Percentiles rank a stretch among this genome's conserved stretches.
These are phyloP conservation scores for Neurospora sp. DNA, from an alignment of 495 filamentous ascomycete species.

Conservation along the genomic window DNA sequence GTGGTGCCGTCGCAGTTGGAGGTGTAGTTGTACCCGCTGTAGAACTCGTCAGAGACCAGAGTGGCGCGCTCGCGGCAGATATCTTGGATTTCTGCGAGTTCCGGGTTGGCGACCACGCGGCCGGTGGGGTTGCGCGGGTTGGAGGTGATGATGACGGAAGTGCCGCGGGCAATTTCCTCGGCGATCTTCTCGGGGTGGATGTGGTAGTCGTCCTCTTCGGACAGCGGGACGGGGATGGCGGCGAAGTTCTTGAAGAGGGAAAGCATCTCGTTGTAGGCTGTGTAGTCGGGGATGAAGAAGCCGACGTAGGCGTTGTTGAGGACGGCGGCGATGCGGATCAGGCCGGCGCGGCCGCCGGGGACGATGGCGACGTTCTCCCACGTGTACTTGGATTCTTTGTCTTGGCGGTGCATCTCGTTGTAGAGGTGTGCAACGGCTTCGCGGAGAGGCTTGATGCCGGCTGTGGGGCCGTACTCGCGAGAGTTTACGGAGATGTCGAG, in stretches of 20 bases:
- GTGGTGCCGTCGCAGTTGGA: conserved; percentile 80
- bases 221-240: conserved; percentile 77
- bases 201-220: conserved; percentile 74
- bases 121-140: conserved; percentile 97
- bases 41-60: conserved; percentile 93
- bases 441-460: conserved; percentile 19
- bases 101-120: conserved; percentile 65
- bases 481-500: conserved; percentile 67
- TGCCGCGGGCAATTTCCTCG: conserved; percentile 79
- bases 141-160: conserved; percentile 84
- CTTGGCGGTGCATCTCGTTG: conserved; percentile 83
- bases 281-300: conserved; percentile 72
- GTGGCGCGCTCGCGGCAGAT: conserved; percentile 85
- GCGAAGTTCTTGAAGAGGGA: conserved; percentile 86
- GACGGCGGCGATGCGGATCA: conserved; percentile 91
- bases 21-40: conserved; percentile 91
- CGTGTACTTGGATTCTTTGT: conserved; percentile 84
- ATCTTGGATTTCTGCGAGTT: conserved; percentile 80
- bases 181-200: conserved; percentile 88
- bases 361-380: conserved; percentile 99
- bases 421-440: conserved; percentile 78
- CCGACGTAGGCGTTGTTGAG: conserved; percentile 84
- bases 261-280: conserved; percentile 94
- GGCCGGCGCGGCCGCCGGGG: conserved; percentile 80
- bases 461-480: conserved; percentile 76